A percentile compares a stretch with the other conserved stretches of the same genome.
Evolutionary conservation across 2,329 filamentous ascomycete genomes (phyloP).

Genomic region (Cyphellophora attinorum): DNA sequence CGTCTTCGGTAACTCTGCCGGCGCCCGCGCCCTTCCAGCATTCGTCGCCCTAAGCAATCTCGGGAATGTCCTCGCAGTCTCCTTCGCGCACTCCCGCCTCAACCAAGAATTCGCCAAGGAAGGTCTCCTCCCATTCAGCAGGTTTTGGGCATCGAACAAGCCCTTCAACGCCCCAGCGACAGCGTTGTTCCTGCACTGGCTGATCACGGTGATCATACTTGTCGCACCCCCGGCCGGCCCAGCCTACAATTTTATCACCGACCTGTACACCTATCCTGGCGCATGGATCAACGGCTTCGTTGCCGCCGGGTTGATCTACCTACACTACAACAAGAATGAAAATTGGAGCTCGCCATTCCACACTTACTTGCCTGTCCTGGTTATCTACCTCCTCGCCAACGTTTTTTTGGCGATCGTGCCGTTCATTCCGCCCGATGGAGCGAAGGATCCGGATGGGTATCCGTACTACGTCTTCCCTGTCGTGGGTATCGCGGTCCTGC

Average conservation of each 20-base stretch:
- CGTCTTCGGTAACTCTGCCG: slow-evolving; percentile 35
- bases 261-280: slow-evolving; percentile 24
- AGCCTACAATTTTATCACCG: slow-evolving; percentile 54
- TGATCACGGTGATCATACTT: slow-evolving; percentile 55
- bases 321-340: slow-evolving; percentile 23
- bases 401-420: slow-evolving; percentile 52
- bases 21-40: slow-evolving; percentile 32
- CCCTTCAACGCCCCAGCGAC: slow-evolving; percentile 57
- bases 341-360: slow-evolving; percentile 47
- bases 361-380: slow-evolving; percentile 43
- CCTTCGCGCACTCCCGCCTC: slow-evolving; percentile 43
- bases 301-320: slow-evolving; percentile 41
- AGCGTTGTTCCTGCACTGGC: slow-evolving; percentile 53
- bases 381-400: slow-evolving; percentile 54
- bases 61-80: slow-evolving; percentile 50
- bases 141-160: slow-evolving; percentile 59
- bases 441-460: slow-evolving; percentile 39
- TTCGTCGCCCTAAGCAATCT: slow-evolving; percentile 45
- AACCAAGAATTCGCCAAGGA: slow-evolving; percentile 60
- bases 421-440: slow-evolving; percentile 45
- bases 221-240: slow-evolving; percentile 57
- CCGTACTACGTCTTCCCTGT: slow-evolving; percentile 50
- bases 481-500: slow-evolving; percentile 42
- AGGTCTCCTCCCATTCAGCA: slow-evolving; percentile 54
- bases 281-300: slow-evolving; percentile 23